These are phyloP conservation scores for Phytophthora boehmeriae DNA, from an alignment of 352 stramenopile genomes.

Conservation along the genomic window DNA sequence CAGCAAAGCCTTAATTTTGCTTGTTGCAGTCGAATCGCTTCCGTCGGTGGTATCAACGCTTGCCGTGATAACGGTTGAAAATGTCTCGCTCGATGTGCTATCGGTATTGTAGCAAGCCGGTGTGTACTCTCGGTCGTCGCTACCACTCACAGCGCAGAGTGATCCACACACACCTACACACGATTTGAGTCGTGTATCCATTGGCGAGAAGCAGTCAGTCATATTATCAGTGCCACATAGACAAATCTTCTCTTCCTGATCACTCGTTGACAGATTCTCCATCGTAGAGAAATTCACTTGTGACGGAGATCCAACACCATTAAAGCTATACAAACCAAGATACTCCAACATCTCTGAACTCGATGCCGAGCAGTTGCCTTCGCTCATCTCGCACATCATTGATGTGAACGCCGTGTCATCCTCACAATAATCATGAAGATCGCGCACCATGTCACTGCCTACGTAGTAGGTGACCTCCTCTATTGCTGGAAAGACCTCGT, in stretches of 20 bases:
- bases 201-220: constrained; percentile 57
- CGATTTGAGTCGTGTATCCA: constrained; percentile 50
- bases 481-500: constrained; percentile 67
- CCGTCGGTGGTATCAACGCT: constrained; percentile 5
- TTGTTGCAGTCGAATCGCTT: constrained; percentile 3
- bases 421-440: constrained; percentile 79
- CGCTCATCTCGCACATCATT: constrained; percentile 47
- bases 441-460: constrained; percentile 63
- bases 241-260: constrained; percentile 60
- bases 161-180: constrained; percentile 70
- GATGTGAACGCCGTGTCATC: constrained; percentile 54
- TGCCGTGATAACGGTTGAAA: constrained; percentile 10
- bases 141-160: constrained; percentile 46
- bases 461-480: constrained; percentile 77
- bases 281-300: constrained; percentile 80
- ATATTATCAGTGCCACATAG: constrained; percentile 34
- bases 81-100: constrained; percentile 14
- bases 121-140: constrained; percentile 45
- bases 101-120: constrained; percentile 41
- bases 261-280: constrained; percentile 39
- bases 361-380: constrained; percentile 60
- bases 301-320: constrained; percentile 60
- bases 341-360: constrained; percentile 56
- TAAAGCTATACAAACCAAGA: constrained; percentile 74
- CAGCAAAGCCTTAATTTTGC: constrained; percentile 48